Evolutionary conservation across 2,329 filamentous ascomycete genomes (phyloP).

Genomic region (Ambrosiella xylebori): DNA sequence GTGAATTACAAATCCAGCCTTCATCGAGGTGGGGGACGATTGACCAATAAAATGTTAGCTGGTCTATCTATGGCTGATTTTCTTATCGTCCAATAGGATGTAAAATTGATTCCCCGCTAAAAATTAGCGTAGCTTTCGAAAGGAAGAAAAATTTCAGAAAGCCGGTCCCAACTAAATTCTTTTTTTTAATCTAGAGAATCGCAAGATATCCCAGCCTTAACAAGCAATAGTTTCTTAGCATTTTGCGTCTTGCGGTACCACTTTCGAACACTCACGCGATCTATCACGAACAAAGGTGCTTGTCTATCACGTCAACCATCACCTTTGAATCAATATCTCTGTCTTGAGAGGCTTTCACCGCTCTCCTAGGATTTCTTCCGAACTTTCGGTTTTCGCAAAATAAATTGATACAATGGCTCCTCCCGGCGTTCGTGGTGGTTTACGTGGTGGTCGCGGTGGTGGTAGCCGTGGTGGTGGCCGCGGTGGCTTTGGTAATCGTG

Average conservation of each 20-base stretch:
- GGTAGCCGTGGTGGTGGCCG: conserved; percentile 12
- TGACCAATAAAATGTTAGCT: conserved; percentile 6
- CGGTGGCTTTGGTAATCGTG: conserved; percentile 12
- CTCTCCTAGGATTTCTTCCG: conserved; percentile 14
- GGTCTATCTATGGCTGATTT: conserved; percentile 10
- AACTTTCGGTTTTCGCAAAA: conserved; percentile 13
- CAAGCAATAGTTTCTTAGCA: conserved; percentile 6
- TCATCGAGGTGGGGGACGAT: conserved; percentile 6
- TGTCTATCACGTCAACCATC: conserved; percentile 4
- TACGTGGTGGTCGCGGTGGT: conserved; percentile 19
- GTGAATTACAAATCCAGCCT: conserved; percentile 8
- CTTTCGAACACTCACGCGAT: conserved; percentile 6
- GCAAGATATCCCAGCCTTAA: conserved; percentile 12
- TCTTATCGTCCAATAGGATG: conserved; percentile 14
- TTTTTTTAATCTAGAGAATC: conserved; percentile 13
- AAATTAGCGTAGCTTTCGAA: conserved; percentile 13
- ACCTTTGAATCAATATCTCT: background rate
- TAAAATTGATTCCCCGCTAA: conserved; percentile 13
- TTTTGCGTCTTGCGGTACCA: conserved; percentile 7
- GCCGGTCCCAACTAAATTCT: conserved; percentile 12
- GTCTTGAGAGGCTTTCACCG: conserved; percentile 8
- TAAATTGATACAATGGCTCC: conserved; percentile 19
- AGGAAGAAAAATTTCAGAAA: conserved; percentile 15
- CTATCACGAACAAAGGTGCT: background rate
- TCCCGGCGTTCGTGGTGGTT: conserved; percentile 19